Base-by-base conservation (phyloP, 176 grass and related monocot species). In the Ensete glaucum region DNA sequence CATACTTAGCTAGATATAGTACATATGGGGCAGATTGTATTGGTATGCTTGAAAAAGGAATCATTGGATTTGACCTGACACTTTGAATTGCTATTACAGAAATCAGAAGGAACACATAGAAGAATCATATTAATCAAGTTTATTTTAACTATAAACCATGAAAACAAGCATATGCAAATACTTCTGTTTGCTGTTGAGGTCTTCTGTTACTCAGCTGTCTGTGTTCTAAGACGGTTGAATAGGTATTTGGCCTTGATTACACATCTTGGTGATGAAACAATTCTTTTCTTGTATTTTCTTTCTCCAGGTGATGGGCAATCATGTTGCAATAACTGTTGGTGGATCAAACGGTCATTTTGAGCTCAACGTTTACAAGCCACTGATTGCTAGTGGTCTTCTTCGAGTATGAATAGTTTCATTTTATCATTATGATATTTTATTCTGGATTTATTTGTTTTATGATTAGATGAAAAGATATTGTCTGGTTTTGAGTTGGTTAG, bases 341-440 rank as follows among this genome's bases (percentile, higher is more conserved):
- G 95, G 95, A 62, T 83, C 91, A 14, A 94, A 91, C 72, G 91
- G 91, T 19, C 91, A 99, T 88, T 99, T 99, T 89, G 91, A 99
- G 81, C 62, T 99, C 75, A 99, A 99, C 23, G 95, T 99, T 80
- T 99, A 72, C 73, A 99, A 91, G 82, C 95, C 95, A 57, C 81
- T 91, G 86, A 99, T 99, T 54, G 88, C 88, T 26, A 92, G 88
- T 8, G 88, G 80, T 89, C 89, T 99, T 67, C 91, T 99, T 87
- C 69, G 86, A 76, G 95, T 94, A 99, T 82, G 79, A 68, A 75
- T 43, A 73, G 25, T 54, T 11, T 60, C 74, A 67, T 81, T 22
- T n/a, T 82, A 73, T 75, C 55, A 7, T 21, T 85, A 67, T 68
- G 17, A 55, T 74, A 50, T 43, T 55, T 9, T 23, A 62, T 54